Conservation (phyloP, 2,329 filamentous ascomycete species). For the Alternaria sp. region DNA sequence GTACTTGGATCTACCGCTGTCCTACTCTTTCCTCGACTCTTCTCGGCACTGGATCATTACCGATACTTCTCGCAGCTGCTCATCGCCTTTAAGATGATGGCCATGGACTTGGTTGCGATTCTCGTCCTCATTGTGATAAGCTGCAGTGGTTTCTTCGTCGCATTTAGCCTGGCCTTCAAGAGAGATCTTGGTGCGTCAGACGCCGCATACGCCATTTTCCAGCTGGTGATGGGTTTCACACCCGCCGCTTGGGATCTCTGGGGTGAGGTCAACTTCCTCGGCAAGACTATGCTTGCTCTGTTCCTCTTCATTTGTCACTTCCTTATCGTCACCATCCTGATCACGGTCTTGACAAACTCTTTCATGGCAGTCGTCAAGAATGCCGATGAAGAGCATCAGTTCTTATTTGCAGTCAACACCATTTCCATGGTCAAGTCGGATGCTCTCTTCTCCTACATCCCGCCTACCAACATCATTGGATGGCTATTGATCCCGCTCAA, state of each 20-base stretch:
- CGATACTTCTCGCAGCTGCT: constrained; percentile 94
- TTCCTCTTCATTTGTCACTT: constrained; percentile 97
- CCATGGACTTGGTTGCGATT: constrained; percentile 83
- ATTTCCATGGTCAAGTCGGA: constrained; percentile 99
- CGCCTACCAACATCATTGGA: constrained; percentile 87
- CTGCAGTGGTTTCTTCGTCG: constrained; percentile 94
- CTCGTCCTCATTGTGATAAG: constrained; percentile 83
- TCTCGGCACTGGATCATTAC: constrained; percentile 92
- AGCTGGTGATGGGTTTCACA: constrained; percentile 94
- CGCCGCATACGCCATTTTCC: constrained; percentile 90
- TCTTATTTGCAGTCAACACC: constrained; percentile 93
- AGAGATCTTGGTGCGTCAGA: constrained; percentile 72
- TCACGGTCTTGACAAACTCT: constrained; percentile 94
- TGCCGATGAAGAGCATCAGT: constrained; percentile 88
- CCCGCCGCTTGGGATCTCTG: constrained; percentile 91
- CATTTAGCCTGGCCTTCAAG: constrained; percentile 82
- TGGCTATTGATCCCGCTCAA: constrained; percentile 87
- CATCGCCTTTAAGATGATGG: constrained; percentile 94
- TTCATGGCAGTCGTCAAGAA: constrained; percentile 96
- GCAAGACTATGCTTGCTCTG: constrained; percentile 74
- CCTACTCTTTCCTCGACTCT: constrained; percentile 85
- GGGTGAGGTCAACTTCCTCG: constrained; percentile 81
- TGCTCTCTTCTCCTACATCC: constrained; percentile 89
- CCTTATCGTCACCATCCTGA: constrained; percentile 89
- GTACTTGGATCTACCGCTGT: constrained; percentile 92